A percentile compares a stretch with the other conserved stretches of the same genome.
Evolutionary conservation across 805 yeast genomes (phyloP).

Genomic region (Metschnikowia gelsemii): DNA sequence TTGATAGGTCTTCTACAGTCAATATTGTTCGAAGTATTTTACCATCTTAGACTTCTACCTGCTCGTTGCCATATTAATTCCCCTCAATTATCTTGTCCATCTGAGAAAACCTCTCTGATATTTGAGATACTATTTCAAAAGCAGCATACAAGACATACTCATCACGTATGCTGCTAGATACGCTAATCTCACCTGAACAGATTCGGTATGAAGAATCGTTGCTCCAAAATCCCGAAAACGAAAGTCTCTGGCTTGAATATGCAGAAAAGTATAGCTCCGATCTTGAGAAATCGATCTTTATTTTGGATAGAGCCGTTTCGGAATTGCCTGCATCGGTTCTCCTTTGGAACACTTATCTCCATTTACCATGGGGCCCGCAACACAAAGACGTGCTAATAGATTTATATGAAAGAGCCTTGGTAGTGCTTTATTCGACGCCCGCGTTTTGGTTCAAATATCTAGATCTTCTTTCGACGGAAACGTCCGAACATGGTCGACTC

Average conservation of each 20-base stretch:
- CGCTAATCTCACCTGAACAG: slow-evolving; percentile 11
- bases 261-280: slow-evolving; percentile 11
- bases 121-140: not conserved
- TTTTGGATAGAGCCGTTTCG: slow-evolving; percentile 19
- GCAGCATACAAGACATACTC: not conserved
- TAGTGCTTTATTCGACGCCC: slow-evolving; percentile 8
- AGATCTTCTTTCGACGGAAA: slow-evolving; percentile 2
- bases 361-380: slow-evolving; percentile 14
- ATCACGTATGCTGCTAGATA: slow-evolving; percentile 12
- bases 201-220: slow-evolving; percentile 16
- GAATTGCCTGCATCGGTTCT: slow-evolving; percentile 18
- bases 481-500: not conserved
- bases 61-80: no score
- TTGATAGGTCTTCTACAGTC: no score
- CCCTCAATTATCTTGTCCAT: not conserved
- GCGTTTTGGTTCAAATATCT: slow-evolving; percentile 16
- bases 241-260: slow-evolving; percentile 21
- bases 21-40: no score
- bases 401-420: slow-evolving; percentile 14
- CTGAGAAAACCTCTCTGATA: not conserved
- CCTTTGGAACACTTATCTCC: slow-evolving; percentile 21
- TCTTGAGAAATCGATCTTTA: slow-evolving; percentile 10
- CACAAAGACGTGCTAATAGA: not conserved
- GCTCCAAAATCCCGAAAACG: slow-evolving; percentile 12
- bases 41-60: no score